phyloP scores from a whole-genome alignment of 768 basidiomycete species.

The Candolleomyces aberdarensis region DNA sequence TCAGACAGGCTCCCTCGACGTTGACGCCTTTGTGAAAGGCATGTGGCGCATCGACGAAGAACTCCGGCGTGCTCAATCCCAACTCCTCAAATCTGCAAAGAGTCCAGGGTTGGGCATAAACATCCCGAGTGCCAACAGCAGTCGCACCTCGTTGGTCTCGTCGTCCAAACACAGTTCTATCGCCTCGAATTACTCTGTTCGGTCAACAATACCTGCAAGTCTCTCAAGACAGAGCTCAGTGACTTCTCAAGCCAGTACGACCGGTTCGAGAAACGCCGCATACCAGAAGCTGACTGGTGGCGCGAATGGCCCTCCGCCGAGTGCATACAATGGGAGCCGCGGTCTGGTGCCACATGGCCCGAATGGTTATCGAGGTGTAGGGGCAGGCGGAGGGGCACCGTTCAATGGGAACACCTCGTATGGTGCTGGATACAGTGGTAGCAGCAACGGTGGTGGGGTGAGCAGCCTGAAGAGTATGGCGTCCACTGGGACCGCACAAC shows the following conservation, averaged over 20 bases:
- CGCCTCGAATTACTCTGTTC: background rate
- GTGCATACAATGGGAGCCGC: background rate
- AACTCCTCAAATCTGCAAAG: conserved; percentile 28
- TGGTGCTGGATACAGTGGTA: background rate
- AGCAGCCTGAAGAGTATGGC: background rate
- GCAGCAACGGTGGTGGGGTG: background rate
- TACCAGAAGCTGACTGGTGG: conserved; percentile 4
- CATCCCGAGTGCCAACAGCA: conserved; percentile 5
- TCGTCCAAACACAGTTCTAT: conserved; percentile 1
- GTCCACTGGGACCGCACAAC: background rate
- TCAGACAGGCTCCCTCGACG: conserved; percentile 53
- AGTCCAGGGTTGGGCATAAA: background rate
- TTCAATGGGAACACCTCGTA: conserved; percentile 2
- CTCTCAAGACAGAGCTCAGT: background rate
- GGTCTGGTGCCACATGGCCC: background rate
- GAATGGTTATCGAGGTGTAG: background rate
- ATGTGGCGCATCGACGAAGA: conserved; percentile 91
- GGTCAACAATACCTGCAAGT: background rate
- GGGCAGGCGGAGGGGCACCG: background rate
- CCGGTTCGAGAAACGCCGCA: background rate
- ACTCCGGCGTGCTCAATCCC: conserved; percentile 55
- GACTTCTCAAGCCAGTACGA: background rate
- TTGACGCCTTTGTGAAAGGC: conserved; percentile 67
- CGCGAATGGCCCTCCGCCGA: background rate
- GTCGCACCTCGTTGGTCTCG: background rate